Evolutionary conservation across 345 rosid species (phyloP), one percentile per base, ranked within the genome.

Genomic region (Mangifera indica): DNA sequence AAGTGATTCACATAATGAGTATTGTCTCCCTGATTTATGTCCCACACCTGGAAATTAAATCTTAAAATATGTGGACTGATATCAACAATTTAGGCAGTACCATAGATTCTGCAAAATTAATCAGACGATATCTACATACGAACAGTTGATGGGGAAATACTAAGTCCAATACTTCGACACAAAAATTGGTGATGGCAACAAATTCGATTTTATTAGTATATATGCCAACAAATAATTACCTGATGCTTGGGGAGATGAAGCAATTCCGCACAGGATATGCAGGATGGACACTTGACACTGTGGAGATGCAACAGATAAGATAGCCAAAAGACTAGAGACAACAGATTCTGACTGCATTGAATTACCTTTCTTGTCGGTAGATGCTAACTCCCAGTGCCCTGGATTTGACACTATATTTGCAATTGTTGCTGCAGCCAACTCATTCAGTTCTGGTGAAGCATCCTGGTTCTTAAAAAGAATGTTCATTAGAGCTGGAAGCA

Each of bases 341-440:
- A 80, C 71, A 40, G 76, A 63, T 72, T 74, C 74, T 34, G 82
- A 78, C 66, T 81, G 87, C 84, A 83, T 66, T 22, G 68, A 73
- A 64, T 81, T 66, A 57, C 87, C 82, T 63, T 74, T 26, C 64
- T 70, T 73, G 78, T 83, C 82, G 17, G 69, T 75, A 73, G 60
- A 40, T 54, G 84, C 84, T 66, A 81, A 79, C 69, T 83, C 84
- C 87, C 87, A 83, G 69, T 63, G 79, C 54, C 84, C 84, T 63
- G 81, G 81, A 81, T 81, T 81, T 21, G 81, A 83, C 46, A 76
- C 87, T 58, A 81, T 75, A 22, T 83, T 83, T 60, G 82, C 84
- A 8, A 81, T 55, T 60, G 64, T 76, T n/a, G 79, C 75, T 60
- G 84, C 79, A 40, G 87, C 82, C 37, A 78, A 67, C 60, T 81